A percentile compares a stretch with the other conserved stretches of the same genome.
phyloP scores from a whole-genome alignment of 805 yeast species.

The Kodamaea restingae region DNA sequence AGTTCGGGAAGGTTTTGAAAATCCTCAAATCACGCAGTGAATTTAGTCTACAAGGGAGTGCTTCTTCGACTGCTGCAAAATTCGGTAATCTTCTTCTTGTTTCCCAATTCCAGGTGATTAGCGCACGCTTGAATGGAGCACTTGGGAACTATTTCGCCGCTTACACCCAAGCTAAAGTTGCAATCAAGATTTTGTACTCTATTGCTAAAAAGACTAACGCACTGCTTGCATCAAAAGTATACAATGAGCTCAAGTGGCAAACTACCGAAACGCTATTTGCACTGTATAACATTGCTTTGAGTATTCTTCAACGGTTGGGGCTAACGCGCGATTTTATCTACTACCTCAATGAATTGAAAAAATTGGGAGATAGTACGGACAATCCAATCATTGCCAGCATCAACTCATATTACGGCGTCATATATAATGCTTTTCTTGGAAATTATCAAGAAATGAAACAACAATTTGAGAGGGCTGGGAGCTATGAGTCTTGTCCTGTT shows the following conservation, averaged over 20 bases:
- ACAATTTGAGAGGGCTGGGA: not conserved
- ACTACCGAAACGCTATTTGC: constrained; percentile 32
- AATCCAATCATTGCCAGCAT: constrained; percentile 4
- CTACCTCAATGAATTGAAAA: constrained; percentile 48
- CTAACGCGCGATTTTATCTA: constrained; percentile 55
- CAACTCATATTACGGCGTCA: constrained; percentile 7
- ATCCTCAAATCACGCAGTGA: constrained; percentile 26
- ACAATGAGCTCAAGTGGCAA: constrained; percentile 31
- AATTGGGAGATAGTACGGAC: constrained; percentile 22
- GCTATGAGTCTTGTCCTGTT: not conserved
- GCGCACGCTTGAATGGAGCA: constrained; percentile 21
- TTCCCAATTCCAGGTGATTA: constrained; percentile 33
- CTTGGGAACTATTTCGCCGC: constrained; percentile 23
- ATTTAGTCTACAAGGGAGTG: constrained; percentile 19
- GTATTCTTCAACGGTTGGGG: constrained; percentile 46
- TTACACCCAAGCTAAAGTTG: constrained; percentile 40
- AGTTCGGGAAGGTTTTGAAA: constrained; percentile 20
- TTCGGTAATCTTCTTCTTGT: constrained; percentile 27
- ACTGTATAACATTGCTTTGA: constrained; percentile 39
- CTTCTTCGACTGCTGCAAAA: constrained; percentile 14
- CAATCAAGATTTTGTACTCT: constrained; percentile 51
- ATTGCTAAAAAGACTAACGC: constrained; percentile 40
- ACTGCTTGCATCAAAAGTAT: constrained; percentile 15
- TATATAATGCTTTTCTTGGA: constrained; percentile 6
- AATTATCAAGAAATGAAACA: constrained; percentile 5